Conservation (phyloP, 495 filamentous ascomycete species). For the Aspergillus sclerotiicarbonarius region DNA sequence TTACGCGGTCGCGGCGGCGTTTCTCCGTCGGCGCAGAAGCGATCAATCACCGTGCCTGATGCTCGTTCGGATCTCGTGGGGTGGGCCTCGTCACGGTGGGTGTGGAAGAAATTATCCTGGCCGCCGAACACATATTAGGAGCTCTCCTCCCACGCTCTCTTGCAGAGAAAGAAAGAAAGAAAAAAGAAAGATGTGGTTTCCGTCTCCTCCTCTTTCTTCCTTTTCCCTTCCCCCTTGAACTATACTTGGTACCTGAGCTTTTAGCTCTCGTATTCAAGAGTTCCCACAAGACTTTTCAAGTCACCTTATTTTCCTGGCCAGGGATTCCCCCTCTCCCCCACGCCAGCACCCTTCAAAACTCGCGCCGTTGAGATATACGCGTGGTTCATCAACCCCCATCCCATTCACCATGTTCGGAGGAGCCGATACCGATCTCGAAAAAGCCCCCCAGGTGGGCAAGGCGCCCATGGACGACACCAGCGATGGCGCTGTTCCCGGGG, state of each 20-base stretch:
- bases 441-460: slow-evolving; percentile 37
- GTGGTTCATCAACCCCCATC: background rate
- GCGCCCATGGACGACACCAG: slow-evolving; percentile 46
- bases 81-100: slow-evolving; percentile 2
- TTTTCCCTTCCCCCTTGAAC: slow-evolving; percentile 14
- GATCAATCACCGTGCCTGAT: slow-evolving; percentile 5
- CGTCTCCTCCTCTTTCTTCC: slow-evolving; percentile 5
- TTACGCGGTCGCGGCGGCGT: slow-evolving; percentile 15
- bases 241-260: slow-evolving; percentile 22
- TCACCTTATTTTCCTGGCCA: background rate
- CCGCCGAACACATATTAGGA: slow-evolving; percentile 18
- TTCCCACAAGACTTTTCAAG: slow-evolving; percentile 2
- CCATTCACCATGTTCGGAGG: slow-evolving; percentile 27
- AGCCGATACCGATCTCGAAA: slow-evolving; percentile 37
- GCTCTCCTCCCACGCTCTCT: slow-evolving; percentile 6
- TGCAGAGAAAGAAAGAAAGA: slow-evolving; percentile 25
- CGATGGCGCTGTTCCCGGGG: slow-evolving; percentile 56
- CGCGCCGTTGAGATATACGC: slow-evolving; percentile 10
- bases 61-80: slow-evolving; percentile 7
- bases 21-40: slow-evolving; percentile 2
- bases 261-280: slow-evolving; percentile 16
- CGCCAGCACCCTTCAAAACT: background rate
- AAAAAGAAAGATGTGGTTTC: slow-evolving; percentile 26
- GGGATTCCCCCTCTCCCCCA: background rate
- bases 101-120: slow-evolving; percentile 14